Conservation (phyloP, 2,329 filamentous ascomycete genomes). For the Fusarium sp. region DNA sequence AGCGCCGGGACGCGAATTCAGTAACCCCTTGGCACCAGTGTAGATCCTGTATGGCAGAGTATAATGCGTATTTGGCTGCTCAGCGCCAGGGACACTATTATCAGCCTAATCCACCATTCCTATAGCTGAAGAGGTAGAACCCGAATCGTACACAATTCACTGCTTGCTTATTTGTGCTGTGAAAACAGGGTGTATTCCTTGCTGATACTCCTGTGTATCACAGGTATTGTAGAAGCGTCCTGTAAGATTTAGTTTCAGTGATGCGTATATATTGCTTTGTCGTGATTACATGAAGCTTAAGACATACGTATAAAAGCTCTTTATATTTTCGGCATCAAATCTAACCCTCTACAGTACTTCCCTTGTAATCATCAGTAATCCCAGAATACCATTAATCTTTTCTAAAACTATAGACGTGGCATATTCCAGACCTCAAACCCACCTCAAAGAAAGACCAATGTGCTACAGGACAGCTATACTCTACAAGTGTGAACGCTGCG, state of each 20-base stretch:
- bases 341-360: rapidly evolving
- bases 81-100: not conserved
- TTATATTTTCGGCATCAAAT: rapidly evolving
- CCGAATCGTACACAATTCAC: not conserved
- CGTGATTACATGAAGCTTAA: not conserved
- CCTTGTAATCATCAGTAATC: rapidly evolving
- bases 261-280: not conserved
- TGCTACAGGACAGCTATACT: not conserved
- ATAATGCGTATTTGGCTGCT: not conserved
- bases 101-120: not conserved
- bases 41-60: not conserved
- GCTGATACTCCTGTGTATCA: rapidly evolving
- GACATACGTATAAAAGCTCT: not conserved
- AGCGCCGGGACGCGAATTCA: not conserved
- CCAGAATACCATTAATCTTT: too few relatives aligned
- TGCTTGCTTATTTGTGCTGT: rapidly evolving
- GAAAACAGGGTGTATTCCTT: rapidly evolving
- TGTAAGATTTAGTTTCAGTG: rapidly evolving
- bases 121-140: not conserved
- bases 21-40: not conserved
- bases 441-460: not conserved
- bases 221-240: rapidly evolving
- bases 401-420: rapidly evolving
- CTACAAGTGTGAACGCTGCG: not conserved
- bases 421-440: rapidly evolving